Evolutionary conservation across 2,329 filamentous ascomycete species (phyloP).

Genomic region (Xylaria hypoxylon): DNA sequence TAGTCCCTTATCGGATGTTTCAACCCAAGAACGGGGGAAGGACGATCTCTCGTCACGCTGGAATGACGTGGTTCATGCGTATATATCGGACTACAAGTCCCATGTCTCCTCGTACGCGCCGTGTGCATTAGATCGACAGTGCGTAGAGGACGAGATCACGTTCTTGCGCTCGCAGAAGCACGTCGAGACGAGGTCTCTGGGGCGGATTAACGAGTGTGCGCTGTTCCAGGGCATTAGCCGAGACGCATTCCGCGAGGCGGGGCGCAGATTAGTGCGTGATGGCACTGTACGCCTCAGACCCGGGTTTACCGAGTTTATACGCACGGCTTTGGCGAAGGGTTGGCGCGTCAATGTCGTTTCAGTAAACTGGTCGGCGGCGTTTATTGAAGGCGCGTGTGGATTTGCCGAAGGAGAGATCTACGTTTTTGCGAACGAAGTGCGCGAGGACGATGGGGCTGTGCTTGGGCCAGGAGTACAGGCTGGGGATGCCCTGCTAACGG

Average conservation of each 20-base stretch:
- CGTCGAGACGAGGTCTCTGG: conserved; percentile 61
- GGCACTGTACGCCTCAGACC: conserved; percentile 53
- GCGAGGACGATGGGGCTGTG: conserved; percentile 54
- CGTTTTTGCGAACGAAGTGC: conserved; percentile 59
- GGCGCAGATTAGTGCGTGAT: conserved; percentile 51
- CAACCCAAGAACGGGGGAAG: neutral
- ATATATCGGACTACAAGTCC: conserved; percentile 56
- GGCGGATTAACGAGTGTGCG: conserved; percentile 56
- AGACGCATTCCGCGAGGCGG: conserved; percentile 54
- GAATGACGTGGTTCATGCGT: conserved; percentile 59
- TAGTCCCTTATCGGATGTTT: neutral
- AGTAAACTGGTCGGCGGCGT: conserved; percentile 64
- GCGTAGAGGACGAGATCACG: conserved; percentile 43
- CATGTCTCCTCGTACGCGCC: conserved; percentile 54
- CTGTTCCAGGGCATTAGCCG: conserved; percentile 58
- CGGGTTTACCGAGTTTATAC: conserved; percentile 55
- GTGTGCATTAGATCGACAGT: conserved; percentile 50
- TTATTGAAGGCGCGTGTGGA: conserved; percentile 59
- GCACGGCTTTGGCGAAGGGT: conserved; percentile 39
- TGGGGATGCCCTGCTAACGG: conserved; percentile 1
- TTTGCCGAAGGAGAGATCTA: conserved; percentile 46
- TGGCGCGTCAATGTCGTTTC: conserved; percentile 61
- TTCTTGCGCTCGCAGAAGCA: conserved; percentile 58
- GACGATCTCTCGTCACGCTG: conserved; percentile 56
- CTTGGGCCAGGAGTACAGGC: conserved; percentile 54